A percentile compares a stretch with the other conserved stretches of the same genome.
Evolutionary conservation across 2,329 filamentous ascomycete genomes (phyloP).

Genomic region (Raffaelea albimanens): DNA sequence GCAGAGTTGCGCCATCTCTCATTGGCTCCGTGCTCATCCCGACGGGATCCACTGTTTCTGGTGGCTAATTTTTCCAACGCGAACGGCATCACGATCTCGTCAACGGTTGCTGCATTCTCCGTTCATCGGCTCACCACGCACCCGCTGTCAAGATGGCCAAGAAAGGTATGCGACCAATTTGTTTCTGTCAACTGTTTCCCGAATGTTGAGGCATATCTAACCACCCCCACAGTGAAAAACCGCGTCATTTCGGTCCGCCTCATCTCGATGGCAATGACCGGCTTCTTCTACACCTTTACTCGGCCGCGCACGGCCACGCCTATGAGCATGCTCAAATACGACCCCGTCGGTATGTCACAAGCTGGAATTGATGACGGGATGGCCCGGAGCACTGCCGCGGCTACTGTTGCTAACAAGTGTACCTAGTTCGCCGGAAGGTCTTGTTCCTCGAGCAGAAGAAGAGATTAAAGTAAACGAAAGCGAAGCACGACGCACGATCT

Average conservation of each 20-base stretch:
- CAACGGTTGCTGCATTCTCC: conserved; percentile 1
- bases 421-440: conserved; percentile 81
- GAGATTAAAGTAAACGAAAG: conserved; percentile 24
- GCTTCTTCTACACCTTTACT: conserved; percentile 88
- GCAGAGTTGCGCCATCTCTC: not conserved
- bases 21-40: not conserved
- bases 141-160: conserved; percentile 22
- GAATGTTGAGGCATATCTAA: no score
- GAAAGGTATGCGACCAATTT: conserved; percentile 26
- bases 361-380: no score
- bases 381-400: not conserved
- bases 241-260: conserved; percentile 89
- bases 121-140: not conserved
- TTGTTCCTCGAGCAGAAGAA: conserved; percentile 92
- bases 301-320: conserved; percentile 73
- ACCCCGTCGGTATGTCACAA: conserved; percentile 64
- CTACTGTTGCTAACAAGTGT: not conserved
- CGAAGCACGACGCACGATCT: no score
- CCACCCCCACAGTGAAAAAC: conserved; percentile 59
- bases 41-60: not conserved
- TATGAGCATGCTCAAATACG: conserved; percentile 97
- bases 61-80: no score
- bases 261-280: conserved; percentile 96
- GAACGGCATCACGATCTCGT: not conserved
- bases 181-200: not conserved